A percentile compares a stretch with the other conserved stretches of the same genome.
phyloP scores from a whole-genome alignment of 192 early-diverging fungal species.

The Coemansia sp. region DNA sequence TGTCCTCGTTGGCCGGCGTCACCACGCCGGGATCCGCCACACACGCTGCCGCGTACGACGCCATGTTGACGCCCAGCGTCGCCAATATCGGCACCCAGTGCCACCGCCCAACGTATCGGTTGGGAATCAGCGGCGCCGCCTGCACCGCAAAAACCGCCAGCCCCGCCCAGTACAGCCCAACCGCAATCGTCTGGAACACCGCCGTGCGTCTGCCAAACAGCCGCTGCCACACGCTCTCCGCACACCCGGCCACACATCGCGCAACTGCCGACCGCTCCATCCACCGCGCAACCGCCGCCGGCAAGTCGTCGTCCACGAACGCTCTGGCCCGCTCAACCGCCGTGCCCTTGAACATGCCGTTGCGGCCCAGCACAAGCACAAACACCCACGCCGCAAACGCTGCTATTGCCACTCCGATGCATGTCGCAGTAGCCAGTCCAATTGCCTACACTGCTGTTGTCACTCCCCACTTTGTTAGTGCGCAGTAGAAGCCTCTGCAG shows the following conservation, averaged over 20 bases:
- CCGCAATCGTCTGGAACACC: constrained; percentile 37
- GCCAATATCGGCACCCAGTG: constrained; percentile 36
- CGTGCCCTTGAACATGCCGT: constrained; percentile 47
- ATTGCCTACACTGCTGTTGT: constrained; percentile 4
- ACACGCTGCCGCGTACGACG: constrained; percentile 33
- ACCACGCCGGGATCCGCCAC: constrained; percentile 38
- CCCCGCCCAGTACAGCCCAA: constrained; percentile 36
- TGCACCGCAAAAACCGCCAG: constrained; percentile 33
- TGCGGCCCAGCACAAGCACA: constrained; percentile 47
- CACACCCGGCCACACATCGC: constrained; percentile 14
- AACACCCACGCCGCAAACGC: constrained; percentile 35
- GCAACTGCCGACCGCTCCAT: constrained; percentile 16
- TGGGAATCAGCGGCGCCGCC: constrained; percentile 42
- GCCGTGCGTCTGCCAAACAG: constrained; percentile 48
- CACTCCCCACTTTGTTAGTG: background rate
- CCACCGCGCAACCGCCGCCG: constrained; percentile 17
- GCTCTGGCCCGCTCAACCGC: constrained; percentile 32
- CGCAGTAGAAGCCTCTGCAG: background rate
- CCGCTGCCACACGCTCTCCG: constrained; percentile 22
- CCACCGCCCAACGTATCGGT: constrained; percentile 40
- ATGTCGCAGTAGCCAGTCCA: constrained; percentile 20
- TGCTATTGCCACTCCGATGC: constrained; percentile 12
- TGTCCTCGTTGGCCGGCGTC: constrained; percentile 22
- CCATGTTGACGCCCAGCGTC: constrained; percentile 41
- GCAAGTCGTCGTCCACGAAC: constrained; percentile 18